Base-by-base conservation (phyloP, 768 basidiomycete genomes). In the Suillus americanus region DNA sequence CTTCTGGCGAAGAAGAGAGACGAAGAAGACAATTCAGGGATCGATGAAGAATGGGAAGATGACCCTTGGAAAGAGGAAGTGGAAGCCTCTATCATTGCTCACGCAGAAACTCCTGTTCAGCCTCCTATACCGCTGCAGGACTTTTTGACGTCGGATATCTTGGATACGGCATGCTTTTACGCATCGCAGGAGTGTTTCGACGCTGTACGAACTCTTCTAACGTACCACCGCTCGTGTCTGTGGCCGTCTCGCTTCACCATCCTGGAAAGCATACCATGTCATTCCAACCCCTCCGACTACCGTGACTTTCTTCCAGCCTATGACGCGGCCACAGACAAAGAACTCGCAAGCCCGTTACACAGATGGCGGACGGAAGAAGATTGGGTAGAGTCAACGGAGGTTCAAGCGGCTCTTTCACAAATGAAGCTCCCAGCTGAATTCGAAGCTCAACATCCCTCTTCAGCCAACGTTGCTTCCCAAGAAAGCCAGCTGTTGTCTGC, bases 211-310 rank as follows among this genome's bases (percentile, higher is more conserved):
- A 78, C 85, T 41, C 80, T 98, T 40, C 73, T 87, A 64, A 69
- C 79, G 38, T 84, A 84, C 60, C 91, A 95, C 72, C 73, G 75
- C n/a, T 51, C 72, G 10, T 68, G 74, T 33, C 76, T 97, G 38
- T 91, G 87, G 83, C 88, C 90, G 3, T 83, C 79, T 69, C 90
- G 95, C 25, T 82, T 91, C 70, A 69, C 75, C 37, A 83, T 98
- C 57, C 80, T 96, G 61, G 85, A 90, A 62, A 81, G 81, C 63
- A 84, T 97, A 63, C 94, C 97, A 38, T 85, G 87, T 68, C 87
- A 94, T 76, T 78, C 82, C 10, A 81, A 86, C 57, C 91, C 95
- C 3, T 80, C 83, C 1, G 78, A 82, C 25, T 92, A 85, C 73
- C 79, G 79, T 38, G 81, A 82, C 37, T 67, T 95, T 30, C 83